Evolutionary conservation across 495 filamentous ascomycete genomes (phyloP).

Genomic region (Xanthoparmelia taractica): DNA sequence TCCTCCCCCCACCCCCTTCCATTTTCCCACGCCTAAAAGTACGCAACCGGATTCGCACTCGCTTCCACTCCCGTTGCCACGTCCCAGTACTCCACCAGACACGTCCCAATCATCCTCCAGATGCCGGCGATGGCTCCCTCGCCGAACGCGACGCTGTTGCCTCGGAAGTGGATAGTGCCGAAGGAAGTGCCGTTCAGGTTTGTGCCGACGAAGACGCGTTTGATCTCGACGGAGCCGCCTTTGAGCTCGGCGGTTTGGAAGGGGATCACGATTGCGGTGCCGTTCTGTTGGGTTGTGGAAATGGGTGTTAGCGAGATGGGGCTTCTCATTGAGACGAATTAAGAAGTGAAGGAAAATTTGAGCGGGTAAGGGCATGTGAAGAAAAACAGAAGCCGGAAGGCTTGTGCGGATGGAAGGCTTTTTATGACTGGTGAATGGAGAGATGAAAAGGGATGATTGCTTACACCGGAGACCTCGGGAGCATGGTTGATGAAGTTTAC

Average conservation of each 20-base stretch:
- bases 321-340: neutral
- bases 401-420: neutral
- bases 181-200: constrained; percentile 1
- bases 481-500: constrained; percentile 9
- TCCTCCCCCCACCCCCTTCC: neutral
- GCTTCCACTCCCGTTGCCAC: neutral
- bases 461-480: neutral
- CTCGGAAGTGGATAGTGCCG: constrained; percentile 6
- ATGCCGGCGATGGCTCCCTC: constrained; percentile 3
- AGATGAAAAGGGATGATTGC: neutral
- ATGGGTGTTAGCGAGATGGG: neutral
- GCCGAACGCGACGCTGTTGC: constrained; percentile 3
- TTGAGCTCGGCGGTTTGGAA: constrained; percentile 7
- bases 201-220: constrained; percentile 8
- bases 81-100: constrained; percentile 4
- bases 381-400: too few relatives aligned
- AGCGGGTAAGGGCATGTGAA: too few relatives aligned
- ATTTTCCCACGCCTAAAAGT: neutral
- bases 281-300: neutral
- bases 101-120: constrained; percentile 8
- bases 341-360: neutral
- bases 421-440: neutral
- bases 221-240: constrained; percentile 1
- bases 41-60: neutral
- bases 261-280: constrained; percentile 6